phyloP scores from a whole-genome alignment of 1,284 basidiomycete genomes.

The Ceratorhiza oryzae-sativae region DNA sequence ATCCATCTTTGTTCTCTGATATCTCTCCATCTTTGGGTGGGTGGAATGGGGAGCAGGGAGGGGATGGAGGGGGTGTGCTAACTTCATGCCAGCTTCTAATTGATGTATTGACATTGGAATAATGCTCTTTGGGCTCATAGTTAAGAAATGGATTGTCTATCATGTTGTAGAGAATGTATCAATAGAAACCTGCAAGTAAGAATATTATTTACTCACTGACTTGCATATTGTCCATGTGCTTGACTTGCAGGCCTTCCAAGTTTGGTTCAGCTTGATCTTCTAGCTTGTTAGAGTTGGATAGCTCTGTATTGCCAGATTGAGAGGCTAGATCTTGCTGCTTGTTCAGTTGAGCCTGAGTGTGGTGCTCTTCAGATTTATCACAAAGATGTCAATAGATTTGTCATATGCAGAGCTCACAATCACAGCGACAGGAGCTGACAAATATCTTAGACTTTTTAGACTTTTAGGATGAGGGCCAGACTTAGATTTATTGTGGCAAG shows the following conservation, averaged over 20 bases:
- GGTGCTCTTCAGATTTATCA: too few species aligned
- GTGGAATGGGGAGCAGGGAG: not conserved
- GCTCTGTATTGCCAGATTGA: too few species aligned
- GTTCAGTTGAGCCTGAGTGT: too few species aligned
- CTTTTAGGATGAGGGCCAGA: too few species aligned
- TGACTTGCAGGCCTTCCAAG: not conserved
- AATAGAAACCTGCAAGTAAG: not conserved
- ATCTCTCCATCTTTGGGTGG: not conserved
- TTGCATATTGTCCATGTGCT: not conserved
- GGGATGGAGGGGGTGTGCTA: not conserved
- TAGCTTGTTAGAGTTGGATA: not conserved
- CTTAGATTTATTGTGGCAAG: too few species aligned
- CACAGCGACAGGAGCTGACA: too few species aligned
- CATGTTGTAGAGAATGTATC: not conserved
- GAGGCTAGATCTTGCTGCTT: too few species aligned
- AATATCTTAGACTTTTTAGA: too few species aligned
- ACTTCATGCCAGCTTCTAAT: not conserved
- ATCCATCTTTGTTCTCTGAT: not conserved
- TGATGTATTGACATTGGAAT: not conserved
- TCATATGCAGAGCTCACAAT: too few species aligned
- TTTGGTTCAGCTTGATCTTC: not conserved
- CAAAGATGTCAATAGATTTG: too few species aligned
- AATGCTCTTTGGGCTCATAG: not conserved
- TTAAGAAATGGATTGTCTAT: not conserved
- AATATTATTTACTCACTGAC: not conserved